Base-by-base conservation (phyloP, 352 stramenopile species). In the Elongisporangium anandrum region DNA sequence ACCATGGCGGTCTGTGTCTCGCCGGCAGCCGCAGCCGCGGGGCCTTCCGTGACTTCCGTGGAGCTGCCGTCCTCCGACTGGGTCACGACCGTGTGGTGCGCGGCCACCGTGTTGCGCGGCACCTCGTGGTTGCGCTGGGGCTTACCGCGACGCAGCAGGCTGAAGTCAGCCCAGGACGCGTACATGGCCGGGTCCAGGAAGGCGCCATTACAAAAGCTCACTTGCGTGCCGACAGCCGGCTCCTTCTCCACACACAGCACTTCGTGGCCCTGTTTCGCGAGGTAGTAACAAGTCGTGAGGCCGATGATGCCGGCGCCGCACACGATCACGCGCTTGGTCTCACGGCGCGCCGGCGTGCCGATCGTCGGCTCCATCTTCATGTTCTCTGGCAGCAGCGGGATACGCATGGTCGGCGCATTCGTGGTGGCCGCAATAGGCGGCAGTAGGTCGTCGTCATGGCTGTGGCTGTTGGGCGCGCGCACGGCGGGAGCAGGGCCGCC, bases 231-330 rank as follows among this genome's bases (percentile, higher is more conserved):
- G 15, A 94, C 86, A 13, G 64, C 65, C n/a, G 73, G 61, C 55
- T 95, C 86, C 54, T 92, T 92, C 59, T 95, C 86, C 13, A 95
- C 85, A 50, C 86, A 95, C 6, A 95, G 67, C 52, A 95, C 86
- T 61, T 95, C 86, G 57, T 95, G 86, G 60, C 86, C 86, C 54
- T 90, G 83, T 57, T 89, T 92, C 48, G 83, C 83, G 21, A 95
- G 69, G 63, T 91, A 94, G 64, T 91, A 95, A 69, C 81, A 93
- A 0, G 86, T 95, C 24, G 82, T 93, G 39, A 95, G 61, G 0
- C 86, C 86, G 50, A 95, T 86, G 54, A 95, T 94, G 38, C 86
- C 86, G n/a, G 81, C 86, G 15, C 86, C 86, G 39, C 84, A 92
- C 16, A 95, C 86, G 50, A 95, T 92, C 41, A 95, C 83, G 63